Evolutionary conservation across 257 asterid species (phyloP), one percentile per base, ranked within the genome.

Genomic region (Fraxinus cuspidata): DNA sequence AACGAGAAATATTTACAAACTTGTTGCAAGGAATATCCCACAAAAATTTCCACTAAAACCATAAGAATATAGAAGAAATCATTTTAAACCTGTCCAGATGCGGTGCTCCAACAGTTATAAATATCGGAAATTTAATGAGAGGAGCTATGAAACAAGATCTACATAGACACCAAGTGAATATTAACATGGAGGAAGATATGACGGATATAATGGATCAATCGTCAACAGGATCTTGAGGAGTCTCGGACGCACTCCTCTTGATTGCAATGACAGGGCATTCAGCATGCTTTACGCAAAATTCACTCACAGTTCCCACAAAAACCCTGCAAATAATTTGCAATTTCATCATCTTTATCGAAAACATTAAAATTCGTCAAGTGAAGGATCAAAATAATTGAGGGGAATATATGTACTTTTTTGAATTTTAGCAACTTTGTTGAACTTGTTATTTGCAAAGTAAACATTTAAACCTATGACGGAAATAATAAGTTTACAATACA

Each of bases 241-340:
- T 87, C 77, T 89, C 90, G 32, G 86, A 86, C 34, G 90, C 88
- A 80, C 74, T 81, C 83, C 90, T 88, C 82, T 85, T 87, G 68
- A 87, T 87, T 47, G 87, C 65, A 79, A 87, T 78, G 38, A 87
- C 90, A 23, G 90, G 90, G 75, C 90, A 87, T 44, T 87, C 88
- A 53, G 97, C 97, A 83, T 94, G 98, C 90, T 94, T 94, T 23
- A 71, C 87, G 79, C 97, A 92, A 78, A 86, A 93, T 74, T 92
- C 98, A 79, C 98, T 93, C 84, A 93, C 98, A 73, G 94, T 93
- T 82, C 98, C 98, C 74, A 93, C 96, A 34, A 93, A 90, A 51
- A 93, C 97, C 89, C 98, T 91, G 86, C 80, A 86, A 74, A 74
- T 47, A 19, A 8, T 38, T 49, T 69, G 15, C 63, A 29, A 35